phyloP scores from a whole-genome alignment of 768 basidiomycete species.

The Collybia nuda region DNA sequence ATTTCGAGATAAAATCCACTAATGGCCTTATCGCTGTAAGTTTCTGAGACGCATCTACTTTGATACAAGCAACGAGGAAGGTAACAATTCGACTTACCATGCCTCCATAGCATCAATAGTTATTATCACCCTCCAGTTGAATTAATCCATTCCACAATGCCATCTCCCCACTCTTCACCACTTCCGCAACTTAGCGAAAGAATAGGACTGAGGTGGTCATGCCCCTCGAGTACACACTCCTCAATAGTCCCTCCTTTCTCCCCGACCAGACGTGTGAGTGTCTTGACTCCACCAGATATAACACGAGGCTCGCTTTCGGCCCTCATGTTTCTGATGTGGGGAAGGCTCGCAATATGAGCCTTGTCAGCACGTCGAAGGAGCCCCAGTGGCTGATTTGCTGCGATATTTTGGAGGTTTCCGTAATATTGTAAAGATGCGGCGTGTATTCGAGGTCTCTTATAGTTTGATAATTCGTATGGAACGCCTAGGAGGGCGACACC shows the following conservation, averaged over 20 bases:
- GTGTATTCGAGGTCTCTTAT: constrained; percentile 9
- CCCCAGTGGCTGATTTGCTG: constrained; percentile 13
- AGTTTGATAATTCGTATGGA: constrained; percentile 11
- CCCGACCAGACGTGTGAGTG: constrained; percentile 13
- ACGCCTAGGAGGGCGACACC: constrained; percentile 20
- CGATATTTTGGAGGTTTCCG: constrained; percentile 13
- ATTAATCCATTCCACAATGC: constrained; percentile 17
- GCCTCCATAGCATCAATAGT: too few relatives aligned
- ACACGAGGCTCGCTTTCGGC: constrained; percentile 22
- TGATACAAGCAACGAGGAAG: too few relatives aligned
- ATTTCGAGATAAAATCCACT: too few relatives aligned
- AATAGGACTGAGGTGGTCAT: constrained; percentile 25
- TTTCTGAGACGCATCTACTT: too few relatives aligned
- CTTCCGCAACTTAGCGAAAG: constrained; percentile 18
- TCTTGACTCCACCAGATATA: constrained; percentile 11
- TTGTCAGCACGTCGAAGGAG: constrained; percentile 14
- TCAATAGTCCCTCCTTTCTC: constrained; percentile 16
- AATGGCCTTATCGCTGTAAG: too few relatives aligned
- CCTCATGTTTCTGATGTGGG: constrained; percentile 15
- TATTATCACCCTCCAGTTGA: too few relatives aligned
- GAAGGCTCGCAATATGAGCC: constrained; percentile 9
- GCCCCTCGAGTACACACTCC: constrained; percentile 19
- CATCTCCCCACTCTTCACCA: constrained; percentile 23
- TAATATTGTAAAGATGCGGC: constrained; percentile 19
- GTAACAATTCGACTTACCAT: too few relatives aligned